Evolutionary conservation across 1,284 basidiomycete genomes (phyloP).

Genomic region (Trametes sp.): DNA sequence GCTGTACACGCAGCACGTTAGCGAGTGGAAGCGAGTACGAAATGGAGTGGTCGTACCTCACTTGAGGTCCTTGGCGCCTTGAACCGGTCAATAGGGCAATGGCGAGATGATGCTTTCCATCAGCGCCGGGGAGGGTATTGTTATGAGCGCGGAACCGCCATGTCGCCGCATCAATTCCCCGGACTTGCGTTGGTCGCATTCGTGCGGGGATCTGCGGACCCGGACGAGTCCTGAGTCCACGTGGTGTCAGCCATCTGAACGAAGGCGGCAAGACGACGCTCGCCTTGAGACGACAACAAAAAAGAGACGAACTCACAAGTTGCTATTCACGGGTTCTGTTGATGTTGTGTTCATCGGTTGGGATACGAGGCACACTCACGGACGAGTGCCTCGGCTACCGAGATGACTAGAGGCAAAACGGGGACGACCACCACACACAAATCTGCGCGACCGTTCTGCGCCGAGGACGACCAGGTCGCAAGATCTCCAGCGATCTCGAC

Average conservation of each 20-base stretch:
- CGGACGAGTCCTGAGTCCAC: background rate
- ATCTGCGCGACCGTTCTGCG: too few species aligned
- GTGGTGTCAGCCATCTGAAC: background rate
- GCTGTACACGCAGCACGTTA: too few species aligned
- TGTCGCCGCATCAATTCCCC: constrained; percentile 1
- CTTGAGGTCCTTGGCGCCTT: background rate
- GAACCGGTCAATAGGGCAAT: too few species aligned
- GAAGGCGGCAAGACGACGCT: background rate
- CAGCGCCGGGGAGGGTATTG: background rate
- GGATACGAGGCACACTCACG: too few species aligned
- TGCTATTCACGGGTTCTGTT: too few species aligned
- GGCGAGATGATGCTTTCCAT: background rate
- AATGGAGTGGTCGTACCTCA: too few species aligned
- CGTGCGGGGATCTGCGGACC: background rate
- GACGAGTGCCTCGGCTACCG: too few species aligned
- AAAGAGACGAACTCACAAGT: too few species aligned
- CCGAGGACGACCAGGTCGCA: too few species aligned
- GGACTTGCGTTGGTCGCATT: background rate
- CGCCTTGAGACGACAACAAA: background rate
- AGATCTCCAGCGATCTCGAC: background rate
- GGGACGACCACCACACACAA: background rate
- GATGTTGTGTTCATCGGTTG: too few species aligned
- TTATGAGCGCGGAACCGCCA: background rate
- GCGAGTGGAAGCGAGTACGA: too few species aligned
- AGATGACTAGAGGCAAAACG: too few species aligned